Conservation (phyloP, 1,139 yeast genomes). For the Pichia sp. region DNA sequence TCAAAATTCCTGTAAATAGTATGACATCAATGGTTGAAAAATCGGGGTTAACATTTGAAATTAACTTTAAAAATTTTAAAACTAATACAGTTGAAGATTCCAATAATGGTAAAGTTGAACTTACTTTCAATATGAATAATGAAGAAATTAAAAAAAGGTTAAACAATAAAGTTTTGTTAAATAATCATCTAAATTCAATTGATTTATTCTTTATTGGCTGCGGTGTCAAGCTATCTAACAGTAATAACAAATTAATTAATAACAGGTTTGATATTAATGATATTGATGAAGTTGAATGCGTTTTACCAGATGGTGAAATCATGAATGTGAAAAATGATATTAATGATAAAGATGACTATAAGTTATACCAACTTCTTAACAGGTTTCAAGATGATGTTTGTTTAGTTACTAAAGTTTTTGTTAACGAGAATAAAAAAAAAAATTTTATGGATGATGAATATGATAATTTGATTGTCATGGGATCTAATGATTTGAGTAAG, state of each 20-base stretch:
- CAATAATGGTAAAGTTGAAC: neutral
- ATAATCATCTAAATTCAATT: conserved; percentile 7
- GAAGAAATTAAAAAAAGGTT: conserved; percentile 8
- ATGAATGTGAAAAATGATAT: conserved; percentile 5
- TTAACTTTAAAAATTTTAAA: conserved; percentile 15
- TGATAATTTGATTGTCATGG: conserved; percentile 17
- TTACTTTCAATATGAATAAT: neutral
- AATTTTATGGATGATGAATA: neutral
- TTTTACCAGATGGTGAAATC: conserved; percentile 26
- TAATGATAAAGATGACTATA: conserved; percentile 2
- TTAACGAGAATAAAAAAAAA: neutral
- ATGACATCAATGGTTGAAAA: conserved; percentile 8
- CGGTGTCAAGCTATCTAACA: conserved; percentile 17
- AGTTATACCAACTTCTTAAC: conserved; percentile 15
- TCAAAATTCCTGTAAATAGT: conserved; percentile 24
- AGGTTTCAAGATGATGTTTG: conserved; percentile 16
- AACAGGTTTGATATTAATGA: conserved; percentile 13
- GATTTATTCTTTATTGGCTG: conserved; percentile 20
- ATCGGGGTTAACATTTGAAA: conserved; percentile 14
- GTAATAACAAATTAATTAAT: conserved; percentile 9
- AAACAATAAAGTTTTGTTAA: conserved; percentile 3
- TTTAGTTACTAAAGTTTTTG: conserved; percentile 19
- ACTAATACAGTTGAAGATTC: conserved; percentile 7
- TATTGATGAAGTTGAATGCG: conserved; percentile 19
- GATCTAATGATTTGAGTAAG: conserved; percentile 15